Evolutionary conservation across 2,329 filamentous ascomycete genomes (phyloP).

Genomic region (Sporothrix brasiliensis): DNA sequence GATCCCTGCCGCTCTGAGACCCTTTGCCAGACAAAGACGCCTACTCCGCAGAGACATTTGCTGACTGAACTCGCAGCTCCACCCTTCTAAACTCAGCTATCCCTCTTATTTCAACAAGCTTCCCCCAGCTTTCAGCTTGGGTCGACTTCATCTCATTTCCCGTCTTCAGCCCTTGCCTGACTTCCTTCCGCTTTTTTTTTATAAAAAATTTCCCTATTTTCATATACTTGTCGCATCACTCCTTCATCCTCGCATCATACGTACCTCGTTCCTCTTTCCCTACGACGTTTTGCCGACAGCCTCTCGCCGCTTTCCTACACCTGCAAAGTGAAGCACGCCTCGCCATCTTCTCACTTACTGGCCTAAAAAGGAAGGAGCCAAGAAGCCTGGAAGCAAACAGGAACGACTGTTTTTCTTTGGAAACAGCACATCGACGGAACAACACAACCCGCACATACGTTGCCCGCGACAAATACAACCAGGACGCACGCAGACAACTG

Average conservation of each 20-base stretch:
- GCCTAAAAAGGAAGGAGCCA: constrained; percentile 2
- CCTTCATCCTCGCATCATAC: not conserved
- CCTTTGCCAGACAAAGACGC: constrained; percentile 21
- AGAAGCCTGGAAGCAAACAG: not conserved
- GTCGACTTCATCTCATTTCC: constrained; percentile 15
- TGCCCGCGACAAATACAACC: no score
- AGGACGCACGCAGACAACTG: not conserved
- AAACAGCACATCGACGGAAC: not conserved
- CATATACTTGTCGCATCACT: not conserved
- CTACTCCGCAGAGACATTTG: constrained; percentile 10
- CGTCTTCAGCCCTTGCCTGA: constrained; percentile 18
- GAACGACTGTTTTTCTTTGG: not conserved
- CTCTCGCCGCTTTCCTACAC: constrained; percentile 1
- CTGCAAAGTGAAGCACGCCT: constrained; percentile 7
- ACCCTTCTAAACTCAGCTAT: constrained; percentile 6
- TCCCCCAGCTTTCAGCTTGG: constrained; percentile 17
- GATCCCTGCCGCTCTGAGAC: not conserved
- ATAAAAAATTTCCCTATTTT: not conserved
- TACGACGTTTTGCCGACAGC: not conserved
- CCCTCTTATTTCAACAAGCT: constrained; percentile 20
- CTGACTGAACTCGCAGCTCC: constrained; percentile 23
- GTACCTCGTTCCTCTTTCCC: not conserved
- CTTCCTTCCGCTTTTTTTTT: not conserved
- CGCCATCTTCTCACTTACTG: constrained; percentile 1
- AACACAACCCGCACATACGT: not conserved